phyloP scores from a whole-genome alignment of 75 land plant species.

The Picea glauca region DNA sequence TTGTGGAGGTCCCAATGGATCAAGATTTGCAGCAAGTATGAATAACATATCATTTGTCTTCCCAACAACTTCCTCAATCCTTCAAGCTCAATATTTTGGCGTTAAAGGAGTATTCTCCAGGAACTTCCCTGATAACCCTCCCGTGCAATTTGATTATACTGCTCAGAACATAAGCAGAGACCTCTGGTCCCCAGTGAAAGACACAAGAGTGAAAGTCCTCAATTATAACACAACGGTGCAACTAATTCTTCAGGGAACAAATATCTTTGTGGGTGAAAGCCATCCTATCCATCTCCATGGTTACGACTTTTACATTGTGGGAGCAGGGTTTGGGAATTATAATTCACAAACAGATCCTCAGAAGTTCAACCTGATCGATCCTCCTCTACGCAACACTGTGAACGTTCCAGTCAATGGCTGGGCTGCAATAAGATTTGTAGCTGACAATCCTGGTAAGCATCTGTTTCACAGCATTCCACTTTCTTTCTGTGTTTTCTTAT shows the following conservation, averaged over 20 bases:
- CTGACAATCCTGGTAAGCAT: slow-evolving; percentile 36
- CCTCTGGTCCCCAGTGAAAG: not conserved
- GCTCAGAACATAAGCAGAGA: not conserved
- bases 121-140: slow-evolving; percentile 14
- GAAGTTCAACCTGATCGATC: slow-evolving; percentile 32
- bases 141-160: not conserved
- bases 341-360: slow-evolving; percentile 19
- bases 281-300: slow-evolving; percentile 51
- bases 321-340: slow-evolving; percentile 31
- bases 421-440: slow-evolving; percentile 33
- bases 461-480: too few relatives aligned
- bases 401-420: slow-evolving; percentile 30
- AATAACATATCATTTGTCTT: slow-evolving; percentile 14
- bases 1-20: slow-evolving; percentile 24
- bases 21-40: not conserved
- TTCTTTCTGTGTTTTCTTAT: too few relatives aligned
- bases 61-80: slow-evolving; percentile 1
- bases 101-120: slow-evolving; percentile 9
- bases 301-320: slow-evolving; percentile 32
- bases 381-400: slow-evolving; percentile 26
- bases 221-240: slow-evolving; percentile 20
- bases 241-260: slow-evolving; percentile 22
- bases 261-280: slow-evolving; percentile 16
- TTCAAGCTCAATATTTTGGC: slow-evolving; percentile 16
- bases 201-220: slow-evolving; percentile 14